Conservation (phyloP, 2,329 filamentous ascomycete genomes). For the Ascochyta fabae region DNA sequence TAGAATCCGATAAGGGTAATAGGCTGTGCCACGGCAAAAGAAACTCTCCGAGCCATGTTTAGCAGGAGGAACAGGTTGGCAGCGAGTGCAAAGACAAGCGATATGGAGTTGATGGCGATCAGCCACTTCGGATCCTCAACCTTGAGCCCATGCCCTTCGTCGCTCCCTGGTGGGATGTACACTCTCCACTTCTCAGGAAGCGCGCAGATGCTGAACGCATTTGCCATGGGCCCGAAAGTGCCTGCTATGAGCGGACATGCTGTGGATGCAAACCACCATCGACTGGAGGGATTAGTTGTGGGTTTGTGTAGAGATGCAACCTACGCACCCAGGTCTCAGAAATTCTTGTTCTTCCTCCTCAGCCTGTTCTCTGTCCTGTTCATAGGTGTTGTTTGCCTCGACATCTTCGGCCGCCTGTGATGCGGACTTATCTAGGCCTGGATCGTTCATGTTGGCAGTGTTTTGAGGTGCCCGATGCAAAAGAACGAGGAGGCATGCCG, state of each 20-base stretch:
- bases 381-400: constrained; percentile 44
- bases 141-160: constrained; percentile 53
- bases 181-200: constrained; percentile 64
- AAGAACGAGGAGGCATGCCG: constrained; percentile 1
- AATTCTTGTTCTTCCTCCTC: constrained; percentile 52
- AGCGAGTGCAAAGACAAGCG: constrained; percentile 60
- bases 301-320: no score
- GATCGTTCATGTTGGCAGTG: constrained; percentile 52
- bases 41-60: constrained; percentile 64
- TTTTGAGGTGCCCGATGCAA: background rate
- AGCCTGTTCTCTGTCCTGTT: constrained; percentile 43
- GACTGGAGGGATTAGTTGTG: constrained; percentile 38
- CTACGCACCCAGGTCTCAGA: constrained; percentile 51
- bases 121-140: constrained; percentile 63
- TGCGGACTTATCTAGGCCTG: constrained; percentile 59
- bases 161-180: constrained; percentile 55
- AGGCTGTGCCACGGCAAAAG: constrained; percentile 63
- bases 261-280: constrained; percentile 68
- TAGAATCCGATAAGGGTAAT: constrained; percentile 68
- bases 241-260: constrained; percentile 63
- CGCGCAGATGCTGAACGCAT: constrained; percentile 62
- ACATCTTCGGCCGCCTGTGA: constrained; percentile 55
- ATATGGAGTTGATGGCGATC: constrained; percentile 62
- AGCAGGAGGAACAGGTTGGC: constrained; percentile 63
- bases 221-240: constrained; percentile 63